Evolutionary conservation across 306 rosid genomes (phyloP).

Genomic region (Fragaria nilgerrensis): DNA sequence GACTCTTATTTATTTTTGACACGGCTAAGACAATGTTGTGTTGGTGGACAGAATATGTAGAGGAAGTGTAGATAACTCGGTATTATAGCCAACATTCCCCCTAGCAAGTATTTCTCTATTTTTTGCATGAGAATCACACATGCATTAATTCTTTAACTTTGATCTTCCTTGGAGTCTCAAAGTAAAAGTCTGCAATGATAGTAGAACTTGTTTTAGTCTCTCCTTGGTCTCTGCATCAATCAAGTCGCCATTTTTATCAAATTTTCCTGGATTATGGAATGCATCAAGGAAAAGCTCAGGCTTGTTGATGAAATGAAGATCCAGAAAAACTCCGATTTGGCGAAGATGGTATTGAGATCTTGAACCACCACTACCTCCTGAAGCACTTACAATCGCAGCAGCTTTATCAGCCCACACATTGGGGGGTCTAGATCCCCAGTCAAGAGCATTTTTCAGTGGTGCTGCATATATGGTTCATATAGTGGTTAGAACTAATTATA

Average conservation of each 20-base stretch:
- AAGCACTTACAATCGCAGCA: conserved; percentile 82
- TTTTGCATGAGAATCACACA: not conserved
- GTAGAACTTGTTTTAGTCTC: conserved; percentile 46
- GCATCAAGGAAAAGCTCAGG: conserved; percentile 73
- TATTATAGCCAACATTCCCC: not conserved
- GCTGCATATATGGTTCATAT: conserved; percentile 26
- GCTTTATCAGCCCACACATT: conserved; percentile 85
- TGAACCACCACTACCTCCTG: conserved; percentile 71
- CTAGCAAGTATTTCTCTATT: too few species aligned
- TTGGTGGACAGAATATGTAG: not conserved
- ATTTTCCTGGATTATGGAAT: conserved; percentile 63
- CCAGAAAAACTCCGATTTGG: conserved; percentile 72
- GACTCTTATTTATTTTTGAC: not conserved
- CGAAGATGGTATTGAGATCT: conserved; percentile 82
- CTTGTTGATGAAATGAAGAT: conserved; percentile 89
- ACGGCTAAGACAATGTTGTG: not conserved
- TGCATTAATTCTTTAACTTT: not conserved
- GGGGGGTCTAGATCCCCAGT: conserved; percentile 81
- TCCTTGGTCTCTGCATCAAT: conserved; percentile 45
- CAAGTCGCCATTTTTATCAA: conserved; percentile 55
- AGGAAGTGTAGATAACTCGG: not conserved
- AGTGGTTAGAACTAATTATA: not conserved
- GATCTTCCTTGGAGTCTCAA: conserved; percentile 43
- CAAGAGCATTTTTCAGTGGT: conserved; percentile 74
- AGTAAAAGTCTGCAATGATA: conserved; percentile 58